Conservation (phyloP, 1,284 basidiomycete genomes). For the Paramarasmius palmivorus region DNA sequence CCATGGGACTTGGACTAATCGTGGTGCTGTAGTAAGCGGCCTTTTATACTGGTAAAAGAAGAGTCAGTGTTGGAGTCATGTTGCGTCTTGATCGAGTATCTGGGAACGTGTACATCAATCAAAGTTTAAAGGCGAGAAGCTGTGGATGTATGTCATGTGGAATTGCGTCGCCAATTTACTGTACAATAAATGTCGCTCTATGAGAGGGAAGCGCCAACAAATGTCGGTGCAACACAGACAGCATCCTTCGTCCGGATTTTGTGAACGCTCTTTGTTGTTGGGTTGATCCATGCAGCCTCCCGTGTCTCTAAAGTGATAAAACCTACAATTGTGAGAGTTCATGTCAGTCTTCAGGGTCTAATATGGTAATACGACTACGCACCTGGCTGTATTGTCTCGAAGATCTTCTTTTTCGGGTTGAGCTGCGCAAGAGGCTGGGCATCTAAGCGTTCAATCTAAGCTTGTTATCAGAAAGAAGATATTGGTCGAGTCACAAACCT, state of each 20-base stretch:
- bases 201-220: conserved; percentile 86
- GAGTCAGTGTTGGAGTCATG: too few relatives aligned
- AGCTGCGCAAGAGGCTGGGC: conserved; percentile 77
- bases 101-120: too few relatives aligned
- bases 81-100: too few relatives aligned
- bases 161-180: not conserved
- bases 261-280: conserved; percentile 78
- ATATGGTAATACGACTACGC: conserved; percentile 14
- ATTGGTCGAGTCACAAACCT: conserved; percentile 45
- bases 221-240: conserved; percentile 76
- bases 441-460: conserved; percentile 39
- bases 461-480: not conserved
- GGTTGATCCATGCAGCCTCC: conserved; percentile 92
- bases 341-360: not conserved
- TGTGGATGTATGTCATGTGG: too few relatives aligned
- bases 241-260: conserved; percentile 86
- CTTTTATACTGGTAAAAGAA: too few relatives aligned
- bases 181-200: conserved; percentile 33
- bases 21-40: too few relatives aligned
- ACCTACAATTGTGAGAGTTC: conserved; percentile 39
- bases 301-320: conserved; percentile 85
- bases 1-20: conserved; percentile 41
- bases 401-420: conserved; percentile 98
- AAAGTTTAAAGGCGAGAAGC: too few relatives aligned
- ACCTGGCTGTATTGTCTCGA: conserved; percentile 92